Conservation (phyloP, 2,329 filamentous ascomycete species). For the Ophiostoma sp. region DNA sequence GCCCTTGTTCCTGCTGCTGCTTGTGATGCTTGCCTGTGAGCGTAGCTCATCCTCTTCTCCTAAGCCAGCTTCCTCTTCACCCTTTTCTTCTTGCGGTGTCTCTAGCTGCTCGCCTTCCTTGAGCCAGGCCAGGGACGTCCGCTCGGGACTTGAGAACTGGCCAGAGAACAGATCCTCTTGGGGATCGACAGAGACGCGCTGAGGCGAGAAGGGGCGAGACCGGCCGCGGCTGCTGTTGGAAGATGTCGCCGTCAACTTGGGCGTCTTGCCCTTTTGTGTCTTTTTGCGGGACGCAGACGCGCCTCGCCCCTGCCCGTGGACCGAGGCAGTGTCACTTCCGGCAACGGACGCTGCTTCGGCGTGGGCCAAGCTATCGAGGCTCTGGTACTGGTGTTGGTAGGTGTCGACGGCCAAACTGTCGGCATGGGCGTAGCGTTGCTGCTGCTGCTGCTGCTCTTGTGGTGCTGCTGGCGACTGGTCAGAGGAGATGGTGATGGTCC, state of each 20-base stretch:
- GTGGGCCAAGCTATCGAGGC: slow-evolving; percentile 49
- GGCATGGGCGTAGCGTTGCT: slow-evolving; percentile 38
- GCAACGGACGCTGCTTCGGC: slow-evolving; percentile 24
- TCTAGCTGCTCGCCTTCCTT: slow-evolving; percentile 12
- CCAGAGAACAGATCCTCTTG: slow-evolving; percentile 35
- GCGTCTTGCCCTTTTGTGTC: slow-evolving; percentile 41
- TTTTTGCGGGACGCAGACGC: slow-evolving; percentile 57
- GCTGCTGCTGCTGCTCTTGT: neutral
- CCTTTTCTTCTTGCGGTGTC: neutral
- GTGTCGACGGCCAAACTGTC: slow-evolving; percentile 57
- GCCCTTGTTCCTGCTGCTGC: slow-evolving; percentile 13
- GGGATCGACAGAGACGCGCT: slow-evolving; percentile 43
- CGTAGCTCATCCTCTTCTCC: neutral
- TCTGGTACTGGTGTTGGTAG: slow-evolving; percentile 50
- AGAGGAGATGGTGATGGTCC: slow-evolving; percentile 1
- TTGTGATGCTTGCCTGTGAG: neutral
- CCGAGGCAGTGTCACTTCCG: slow-evolving; percentile 32
- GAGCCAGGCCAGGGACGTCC: neutral
- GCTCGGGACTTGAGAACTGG: slow-evolving; percentile 15
- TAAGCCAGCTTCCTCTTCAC: neutral
- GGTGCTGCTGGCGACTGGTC: slow-evolving; percentile 35
- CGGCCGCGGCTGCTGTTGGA: slow-evolving; percentile 42
- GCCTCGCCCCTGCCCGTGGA: slow-evolving; percentile 37
- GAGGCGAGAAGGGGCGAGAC: slow-evolving; percentile 61
- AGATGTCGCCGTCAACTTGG: neutral